Evolutionary conservation across 352 stramenopile species (phyloP), one percentile per base, ranked within the genome.

Genomic region (Phytophthora hybrid): DNA sequence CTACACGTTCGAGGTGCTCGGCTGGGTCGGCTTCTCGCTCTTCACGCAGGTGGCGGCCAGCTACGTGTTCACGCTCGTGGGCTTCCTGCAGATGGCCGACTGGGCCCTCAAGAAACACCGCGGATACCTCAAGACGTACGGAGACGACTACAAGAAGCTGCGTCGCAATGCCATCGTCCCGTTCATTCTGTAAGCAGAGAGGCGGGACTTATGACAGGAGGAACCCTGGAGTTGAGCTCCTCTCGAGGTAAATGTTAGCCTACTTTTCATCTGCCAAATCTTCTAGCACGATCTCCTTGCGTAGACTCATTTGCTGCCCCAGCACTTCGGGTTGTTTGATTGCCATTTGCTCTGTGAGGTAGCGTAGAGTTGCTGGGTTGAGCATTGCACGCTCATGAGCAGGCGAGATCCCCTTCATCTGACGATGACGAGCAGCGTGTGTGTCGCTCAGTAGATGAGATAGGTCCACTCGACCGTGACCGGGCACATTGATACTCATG

Each of bases 1-100:
- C 79, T 98, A 98, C 80, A 94, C 86, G 63, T 97, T 96, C 67
- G 92, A 98, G 66, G 88, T 98, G 66, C 78, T 95, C 23, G 87
- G 88, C 53, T 98, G 92, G 92, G 70, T 97, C n/a, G 87, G 85
- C 54, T 98, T 96, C 77, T 93, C 89, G 51, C 75, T 97, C 69
- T 87, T 95, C 60, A 97, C 90, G 66, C 87, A 96, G 71, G 86
- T 93, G 70, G 85, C 81, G 44, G 90, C 90, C 52, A 87, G 84
- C 70, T 95, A 94, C 75, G 77, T 94, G 16, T 97, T 97, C 71
- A 96, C 90, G 46, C 49, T 96, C 53, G 73, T 92, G 11, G 92
- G 92, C 37, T 96, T 96, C 59, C 49, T 93, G 49, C 92, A 97
- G 75, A 97, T 97, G 92, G 67, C 85, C n/a, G 87, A 96, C 62